These are phyloP conservation scores for Pleurotus cornucopiae DNA, from an alignment of 768 basidiomycete species.

Conservation along the genomic window DNA sequence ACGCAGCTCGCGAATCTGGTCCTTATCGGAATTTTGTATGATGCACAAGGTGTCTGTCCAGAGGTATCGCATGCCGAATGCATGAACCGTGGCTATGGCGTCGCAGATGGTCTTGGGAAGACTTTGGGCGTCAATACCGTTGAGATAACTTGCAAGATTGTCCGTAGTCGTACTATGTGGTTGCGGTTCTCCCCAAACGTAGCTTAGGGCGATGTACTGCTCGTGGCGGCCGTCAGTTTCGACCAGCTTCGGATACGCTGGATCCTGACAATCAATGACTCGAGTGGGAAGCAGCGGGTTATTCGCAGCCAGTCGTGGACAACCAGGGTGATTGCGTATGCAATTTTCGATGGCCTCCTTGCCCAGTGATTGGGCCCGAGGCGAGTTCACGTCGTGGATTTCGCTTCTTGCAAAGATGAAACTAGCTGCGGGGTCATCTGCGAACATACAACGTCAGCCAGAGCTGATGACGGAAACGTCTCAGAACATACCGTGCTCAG, in stretches of 20 bases:
- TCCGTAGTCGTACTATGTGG: background rate
- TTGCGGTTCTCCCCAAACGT: background rate
- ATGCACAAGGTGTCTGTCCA: background rate
- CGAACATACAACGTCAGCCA: background rate
- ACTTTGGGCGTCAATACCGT: background rate
- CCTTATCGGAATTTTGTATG: background rate
- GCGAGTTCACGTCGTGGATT: background rate
- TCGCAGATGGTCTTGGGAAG: conserved; percentile 2
- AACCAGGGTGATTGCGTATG: background rate
- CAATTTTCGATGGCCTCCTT: background rate
- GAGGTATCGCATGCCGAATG: background rate
- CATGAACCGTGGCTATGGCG: background rate
- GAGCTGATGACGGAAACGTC: too few species aligned
- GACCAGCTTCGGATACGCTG: background rate
- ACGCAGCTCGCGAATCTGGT: background rate
- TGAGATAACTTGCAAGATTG: background rate
- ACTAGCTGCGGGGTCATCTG: background rate
- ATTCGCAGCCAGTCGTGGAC: background rate
- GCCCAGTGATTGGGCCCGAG: background rate
- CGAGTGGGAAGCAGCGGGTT: background rate
- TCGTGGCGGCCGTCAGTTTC: background rate
- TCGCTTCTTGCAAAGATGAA: background rate
- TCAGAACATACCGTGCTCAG: too few species aligned
- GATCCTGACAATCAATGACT: background rate
- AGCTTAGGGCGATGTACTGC: background rate